Conservation (phyloP, 2,329 filamentous ascomycete species). For the Hypoxylon sp. region DNA sequence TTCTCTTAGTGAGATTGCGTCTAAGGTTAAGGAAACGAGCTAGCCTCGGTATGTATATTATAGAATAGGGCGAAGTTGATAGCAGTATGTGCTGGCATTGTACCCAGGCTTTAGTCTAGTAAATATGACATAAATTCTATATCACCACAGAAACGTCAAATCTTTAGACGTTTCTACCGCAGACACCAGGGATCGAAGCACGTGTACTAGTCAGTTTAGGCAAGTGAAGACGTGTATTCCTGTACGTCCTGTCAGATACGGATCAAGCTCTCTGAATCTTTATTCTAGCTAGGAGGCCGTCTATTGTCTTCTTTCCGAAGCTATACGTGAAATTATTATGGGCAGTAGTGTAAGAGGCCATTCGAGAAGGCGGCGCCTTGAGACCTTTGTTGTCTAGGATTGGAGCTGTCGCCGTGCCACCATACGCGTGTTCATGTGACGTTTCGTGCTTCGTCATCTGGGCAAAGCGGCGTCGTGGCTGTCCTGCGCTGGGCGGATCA, state of each 20-base stretch:
- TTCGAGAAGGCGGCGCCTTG: not conserved
- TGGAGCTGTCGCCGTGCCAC: not conserved
- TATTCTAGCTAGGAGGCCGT: not conserved
- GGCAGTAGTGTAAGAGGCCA: not conserved
- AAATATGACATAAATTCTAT: not conserved
- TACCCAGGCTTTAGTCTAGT: not conserved
- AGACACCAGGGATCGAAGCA: not conserved
- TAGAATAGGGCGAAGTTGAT: not conserved
- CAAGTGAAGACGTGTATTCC: not conserved
- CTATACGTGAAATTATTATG: not conserved
- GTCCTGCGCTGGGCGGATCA: not conserved
- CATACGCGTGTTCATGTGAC: not conserved
- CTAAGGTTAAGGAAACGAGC: not conserved
- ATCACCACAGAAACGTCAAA: not conserved
- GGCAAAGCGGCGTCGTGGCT: slow-evolving; percentile 15
- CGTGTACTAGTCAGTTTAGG: too few relatives aligned
- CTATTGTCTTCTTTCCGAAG: not conserved
- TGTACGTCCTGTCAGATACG: not conserved
- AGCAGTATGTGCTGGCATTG: not conserved
- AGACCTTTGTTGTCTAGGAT: not conserved
- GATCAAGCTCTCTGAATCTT: not conserved
- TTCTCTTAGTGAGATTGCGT: not conserved
- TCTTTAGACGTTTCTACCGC: not conserved
- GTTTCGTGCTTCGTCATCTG: not conserved
- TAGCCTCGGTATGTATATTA: too few relatives aligned